Conservation (phyloP, 192 early-diverging fungal species). For the Linnemannia elongata region DNA sequence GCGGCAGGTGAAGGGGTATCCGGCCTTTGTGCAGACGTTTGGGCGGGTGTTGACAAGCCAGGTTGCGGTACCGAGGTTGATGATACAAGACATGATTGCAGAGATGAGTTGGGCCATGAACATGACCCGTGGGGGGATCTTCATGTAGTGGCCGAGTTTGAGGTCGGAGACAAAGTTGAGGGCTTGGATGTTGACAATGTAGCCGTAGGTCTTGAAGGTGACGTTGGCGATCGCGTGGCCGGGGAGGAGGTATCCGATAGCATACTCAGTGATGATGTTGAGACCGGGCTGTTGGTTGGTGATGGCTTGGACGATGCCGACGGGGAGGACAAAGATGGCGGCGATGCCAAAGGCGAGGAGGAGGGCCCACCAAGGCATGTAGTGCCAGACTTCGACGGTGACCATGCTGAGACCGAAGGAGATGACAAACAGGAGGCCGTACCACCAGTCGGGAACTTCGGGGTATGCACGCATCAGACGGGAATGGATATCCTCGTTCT, state of each 20-base stretch:
- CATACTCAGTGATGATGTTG: conserved; percentile 68
- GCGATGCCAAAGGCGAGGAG: conserved; percentile 59
- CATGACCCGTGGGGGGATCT: conserved; percentile 80
- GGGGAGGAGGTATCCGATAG: conserved; percentile 65
- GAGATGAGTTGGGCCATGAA: conserved; percentile 78
- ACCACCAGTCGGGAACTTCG: conserved; percentile 70
- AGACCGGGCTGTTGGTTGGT: conserved; percentile 63
- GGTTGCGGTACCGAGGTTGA: conserved; percentile 68
- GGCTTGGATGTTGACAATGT: conserved; percentile 78
- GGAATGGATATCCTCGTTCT: conserved; percentile 68
- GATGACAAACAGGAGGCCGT: conserved; percentile 54
- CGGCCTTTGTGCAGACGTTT: conserved; percentile 56
- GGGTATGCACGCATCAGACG: conserved; percentile 74
- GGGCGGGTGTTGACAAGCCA: conserved; percentile 55
- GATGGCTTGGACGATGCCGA: conserved; percentile 70
- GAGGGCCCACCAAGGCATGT: conserved; percentile 64
- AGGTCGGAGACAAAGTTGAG: conserved; percentile 77
- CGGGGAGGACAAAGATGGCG: conserved; percentile 63
- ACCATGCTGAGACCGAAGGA: conserved; percentile 69
- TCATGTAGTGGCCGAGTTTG: conserved; percentile 84
- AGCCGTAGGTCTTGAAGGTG: conserved; percentile 71
- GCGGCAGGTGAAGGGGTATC: conserved; percentile 62
- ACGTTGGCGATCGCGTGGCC: conserved; percentile 66
- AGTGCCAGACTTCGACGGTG: conserved; percentile 65
- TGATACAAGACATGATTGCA: conserved; percentile 71